These are phyloP conservation scores for Urochloa ruziziensis DNA, from an alignment of 176 grass and related monocot species.

Conservation along the genomic window DNA sequence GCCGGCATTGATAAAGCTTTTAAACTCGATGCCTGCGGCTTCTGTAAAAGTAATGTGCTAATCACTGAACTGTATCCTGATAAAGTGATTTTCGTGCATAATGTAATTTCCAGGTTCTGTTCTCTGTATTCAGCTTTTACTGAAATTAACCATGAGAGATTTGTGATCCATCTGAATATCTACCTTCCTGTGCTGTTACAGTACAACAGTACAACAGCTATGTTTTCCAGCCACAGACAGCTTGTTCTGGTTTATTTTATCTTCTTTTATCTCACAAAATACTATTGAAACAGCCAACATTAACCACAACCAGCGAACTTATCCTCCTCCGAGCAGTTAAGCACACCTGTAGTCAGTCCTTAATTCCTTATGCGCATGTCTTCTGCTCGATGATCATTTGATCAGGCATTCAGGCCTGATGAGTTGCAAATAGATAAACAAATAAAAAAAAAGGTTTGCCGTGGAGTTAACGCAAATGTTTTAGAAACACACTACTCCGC, in stretches of 20 bases:
- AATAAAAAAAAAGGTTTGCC: neutral
- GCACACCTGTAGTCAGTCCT: too few relatives aligned
- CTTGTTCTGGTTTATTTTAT: too few relatives aligned
- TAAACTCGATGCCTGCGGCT: conserved; percentile 13
- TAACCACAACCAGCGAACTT: too few relatives aligned
- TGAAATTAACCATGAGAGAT: conserved; percentile 1
- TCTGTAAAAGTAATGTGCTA: conserved; percentile 41
- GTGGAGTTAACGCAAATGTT: too few relatives aligned
- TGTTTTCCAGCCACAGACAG: too few relatives aligned
- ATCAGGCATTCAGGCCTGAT: neutral
- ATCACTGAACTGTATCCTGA: conserved; percentile 7
- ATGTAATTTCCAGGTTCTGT: conserved; percentile 4
- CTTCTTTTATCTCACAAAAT: too few relatives aligned
- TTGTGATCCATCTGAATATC: neutral
- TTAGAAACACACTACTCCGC: too few relatives aligned
- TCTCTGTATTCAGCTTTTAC: neutral
- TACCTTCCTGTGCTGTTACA: neutral
- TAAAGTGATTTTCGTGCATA: conserved; percentile 17
- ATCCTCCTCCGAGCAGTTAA: neutral
- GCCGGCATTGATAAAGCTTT: conserved; percentile 6
- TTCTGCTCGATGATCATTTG: neutral
- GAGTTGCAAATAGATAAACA: neutral
- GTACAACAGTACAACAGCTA: too few relatives aligned
- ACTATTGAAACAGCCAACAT: too few relatives aligned
- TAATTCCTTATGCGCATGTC: neutral